phyloP scores from a whole-genome alignment of 805 yeast genomes.

The Starmerella sp. region DNA sequence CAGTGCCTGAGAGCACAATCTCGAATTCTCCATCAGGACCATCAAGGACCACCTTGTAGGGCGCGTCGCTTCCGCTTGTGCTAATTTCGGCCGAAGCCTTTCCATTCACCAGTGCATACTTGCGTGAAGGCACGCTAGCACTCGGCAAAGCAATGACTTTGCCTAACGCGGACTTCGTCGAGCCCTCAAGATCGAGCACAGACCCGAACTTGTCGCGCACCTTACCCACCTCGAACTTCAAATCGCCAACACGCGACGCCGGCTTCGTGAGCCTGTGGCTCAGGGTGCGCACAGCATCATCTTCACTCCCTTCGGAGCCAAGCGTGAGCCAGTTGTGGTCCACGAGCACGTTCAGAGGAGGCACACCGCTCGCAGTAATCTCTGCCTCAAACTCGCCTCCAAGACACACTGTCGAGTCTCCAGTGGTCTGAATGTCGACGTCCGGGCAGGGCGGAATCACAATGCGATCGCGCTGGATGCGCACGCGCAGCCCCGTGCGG shows the following conservation, averaged over 20 bases:
- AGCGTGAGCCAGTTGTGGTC: constrained; percentile 11
- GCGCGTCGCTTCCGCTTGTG: constrained; percentile 32
- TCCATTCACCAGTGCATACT: constrained; percentile 1
- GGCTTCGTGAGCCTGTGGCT: not conserved
- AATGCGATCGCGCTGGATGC: constrained; percentile 33
- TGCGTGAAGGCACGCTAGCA: not conserved
- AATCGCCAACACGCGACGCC: not conserved
- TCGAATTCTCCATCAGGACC: constrained; percentile 8
- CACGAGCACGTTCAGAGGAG: constrained; percentile 51
- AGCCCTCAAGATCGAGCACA: not conserved
- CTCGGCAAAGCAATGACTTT: not conserved
- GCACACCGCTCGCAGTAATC: constrained; percentile 58
- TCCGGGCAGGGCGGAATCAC: constrained; percentile 68
- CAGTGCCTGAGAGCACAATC: not conserved
- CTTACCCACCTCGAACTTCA: not conserved
- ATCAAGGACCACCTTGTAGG: constrained; percentile 32
- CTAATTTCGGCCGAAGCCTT: not conserved
- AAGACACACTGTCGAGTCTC: constrained; percentile 39
- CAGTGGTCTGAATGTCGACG: constrained; percentile 39
- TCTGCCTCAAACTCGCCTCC: constrained; percentile 44
- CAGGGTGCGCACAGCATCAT: constrained; percentile 6
- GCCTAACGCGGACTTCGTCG: not conserved
- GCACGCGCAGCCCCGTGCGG: constrained; percentile 46
- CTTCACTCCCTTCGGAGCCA: constrained; percentile 3
- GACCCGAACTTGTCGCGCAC: constrained; percentile 6